Conservation (phyloP, 805 yeast genomes). For the Candida corydali region DNA sequence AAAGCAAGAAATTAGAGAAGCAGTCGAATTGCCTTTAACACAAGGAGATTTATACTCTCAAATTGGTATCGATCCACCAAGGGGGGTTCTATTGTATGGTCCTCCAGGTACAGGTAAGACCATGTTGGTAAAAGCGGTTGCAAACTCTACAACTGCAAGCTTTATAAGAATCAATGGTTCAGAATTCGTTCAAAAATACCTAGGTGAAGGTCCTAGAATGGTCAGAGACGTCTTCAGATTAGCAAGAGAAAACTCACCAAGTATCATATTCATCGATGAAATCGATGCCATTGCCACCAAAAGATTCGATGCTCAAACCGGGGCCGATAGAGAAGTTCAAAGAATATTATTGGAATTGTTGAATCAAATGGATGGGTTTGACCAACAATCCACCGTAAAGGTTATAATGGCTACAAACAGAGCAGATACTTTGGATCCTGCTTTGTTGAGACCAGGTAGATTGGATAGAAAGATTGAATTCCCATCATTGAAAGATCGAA, state of each 20-base stretch:
- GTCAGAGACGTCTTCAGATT: slow-evolving; percentile 96
- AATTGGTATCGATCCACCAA: slow-evolving; percentile 98
- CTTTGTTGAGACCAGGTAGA: slow-evolving; percentile 96
- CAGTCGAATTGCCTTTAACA: slow-evolving; percentile 93
- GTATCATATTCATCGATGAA: slow-evolving; percentile 96
- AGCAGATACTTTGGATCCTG: slow-evolving; percentile 99
- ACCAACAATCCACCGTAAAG: slow-evolving; percentile 90
- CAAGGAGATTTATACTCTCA: slow-evolving; percentile 95
- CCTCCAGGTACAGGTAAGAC: slow-evolving; percentile 99
- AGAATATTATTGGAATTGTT: slow-evolving; percentile 92
- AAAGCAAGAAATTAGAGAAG: slow-evolving; percentile 97
- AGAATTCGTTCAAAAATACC: slow-evolving; percentile 95
- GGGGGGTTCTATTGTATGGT: slow-evolving; percentile 96
- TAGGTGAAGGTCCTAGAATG: slow-evolving; percentile 99
- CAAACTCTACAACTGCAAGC: slow-evolving; percentile 92
- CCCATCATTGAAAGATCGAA: slow-evolving; percentile 92
- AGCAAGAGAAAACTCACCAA: slow-evolving; percentile 96
- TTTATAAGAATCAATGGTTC: slow-evolving; percentile 97
- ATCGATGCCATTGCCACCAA: slow-evolving; percentile 99
- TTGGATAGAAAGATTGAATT: slow-evolving; percentile 97
- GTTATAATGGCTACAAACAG: slow-evolving; percentile 99
- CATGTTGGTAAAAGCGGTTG: slow-evolving; percentile 98
- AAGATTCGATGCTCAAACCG: slow-evolving; percentile 99
- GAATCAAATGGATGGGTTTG: slow-evolving; percentile 99
- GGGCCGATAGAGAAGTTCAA: slow-evolving; percentile 99